Conservation (phyloP, 768 basidiomycete genomes). For the Termitomyces eurrhizus region DNA sequence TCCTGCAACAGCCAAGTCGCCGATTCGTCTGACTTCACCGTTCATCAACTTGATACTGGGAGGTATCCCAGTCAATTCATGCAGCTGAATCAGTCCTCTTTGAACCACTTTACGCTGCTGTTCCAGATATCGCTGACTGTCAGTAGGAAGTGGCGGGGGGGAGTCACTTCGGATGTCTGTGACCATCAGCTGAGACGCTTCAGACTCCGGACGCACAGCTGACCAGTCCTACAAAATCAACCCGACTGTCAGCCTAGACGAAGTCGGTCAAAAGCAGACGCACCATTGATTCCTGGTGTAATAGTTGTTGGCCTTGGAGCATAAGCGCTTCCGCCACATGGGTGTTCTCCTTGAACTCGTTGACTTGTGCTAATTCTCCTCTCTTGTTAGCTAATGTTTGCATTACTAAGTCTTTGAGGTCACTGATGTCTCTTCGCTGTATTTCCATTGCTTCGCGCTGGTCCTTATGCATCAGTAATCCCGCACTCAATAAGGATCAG, state of each 20-base stretch:
- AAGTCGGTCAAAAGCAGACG: background rate
- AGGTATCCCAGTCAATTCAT: conserved; percentile 47
- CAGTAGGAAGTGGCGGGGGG: conserved; percentile 17
- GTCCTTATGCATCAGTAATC: conserved; percentile 22
- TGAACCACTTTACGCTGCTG: conserved; percentile 43
- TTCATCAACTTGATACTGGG: conserved; percentile 51
- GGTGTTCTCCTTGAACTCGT: conserved; percentile 31
- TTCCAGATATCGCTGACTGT: conserved; percentile 35
- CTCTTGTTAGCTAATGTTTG: conserved; percentile 31
- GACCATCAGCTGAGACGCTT: conserved; percentile 6
- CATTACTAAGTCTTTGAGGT: conserved; percentile 34
- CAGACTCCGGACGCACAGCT: conserved; percentile 18
- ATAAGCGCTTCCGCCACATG: conserved; percentile 43
- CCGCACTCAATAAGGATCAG: conserved; percentile 20
- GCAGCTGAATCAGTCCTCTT: conserved; percentile 42
- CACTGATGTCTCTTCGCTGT: conserved; percentile 26
- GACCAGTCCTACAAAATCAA: conserved; percentile 25
- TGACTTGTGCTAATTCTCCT: conserved; percentile 32
- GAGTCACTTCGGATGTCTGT: conserved; percentile 15
- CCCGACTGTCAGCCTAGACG: background rate
- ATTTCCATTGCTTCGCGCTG: conserved; percentile 27
- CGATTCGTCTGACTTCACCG: conserved; percentile 41
- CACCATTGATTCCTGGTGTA: conserved; percentile 4
- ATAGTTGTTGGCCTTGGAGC: conserved; percentile 49
- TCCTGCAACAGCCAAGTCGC: conserved; percentile 41